Conservation (phyloP, 352 stramenopile species). For the Thalassiosira delicatula region DNA sequence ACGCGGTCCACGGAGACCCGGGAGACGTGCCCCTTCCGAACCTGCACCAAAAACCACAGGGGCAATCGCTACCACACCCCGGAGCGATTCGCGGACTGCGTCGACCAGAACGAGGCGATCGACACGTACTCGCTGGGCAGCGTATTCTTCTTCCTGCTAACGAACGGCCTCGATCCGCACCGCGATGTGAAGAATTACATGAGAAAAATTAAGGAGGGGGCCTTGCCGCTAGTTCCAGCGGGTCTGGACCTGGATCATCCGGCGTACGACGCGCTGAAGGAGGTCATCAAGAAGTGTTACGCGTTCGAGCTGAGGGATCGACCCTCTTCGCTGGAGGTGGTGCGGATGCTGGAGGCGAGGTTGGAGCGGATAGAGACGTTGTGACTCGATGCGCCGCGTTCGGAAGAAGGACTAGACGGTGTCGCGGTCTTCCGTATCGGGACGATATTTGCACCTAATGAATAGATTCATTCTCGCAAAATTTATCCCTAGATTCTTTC, state of each 20-base stretch:
- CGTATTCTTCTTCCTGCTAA: slow-evolving; percentile 49
- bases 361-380: no score
- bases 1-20: slow-evolving; percentile 2
- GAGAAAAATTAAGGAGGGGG: slow-evolving; percentile 1
- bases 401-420: no score
- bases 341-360: slow-evolving; percentile 20
- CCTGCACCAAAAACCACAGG: slow-evolving; percentile 22
- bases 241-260: slow-evolving; percentile 6
- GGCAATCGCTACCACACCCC: slow-evolving; percentile 21
- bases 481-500: no score
- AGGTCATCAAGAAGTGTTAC: slow-evolving; percentile 5
- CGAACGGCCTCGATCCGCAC: slow-evolving; percentile 24
- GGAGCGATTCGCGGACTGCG: slow-evolving; percentile 37
- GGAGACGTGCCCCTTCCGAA: slow-evolving; percentile 38
- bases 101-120: slow-evolving; percentile 39
- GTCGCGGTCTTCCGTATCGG: no score
- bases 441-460: no score
- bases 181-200: slow-evolving; percentile 21
- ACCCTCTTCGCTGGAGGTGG: slow-evolving; percentile 22
- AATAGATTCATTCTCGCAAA: no score
- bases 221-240: slow-evolving; percentile 8
- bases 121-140: slow-evolving; percentile 42
- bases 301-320: slow-evolving; percentile 1
- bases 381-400: no score
- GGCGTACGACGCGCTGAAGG: slow-evolving; percentile 11